A percentile compares a stretch with the other conserved stretches of the same genome.
These are phyloP conservation scores for Xylaria sp. DNA, from an alignment of 2,329 filamentous ascomycete species.

Conservation along the genomic window DNA sequence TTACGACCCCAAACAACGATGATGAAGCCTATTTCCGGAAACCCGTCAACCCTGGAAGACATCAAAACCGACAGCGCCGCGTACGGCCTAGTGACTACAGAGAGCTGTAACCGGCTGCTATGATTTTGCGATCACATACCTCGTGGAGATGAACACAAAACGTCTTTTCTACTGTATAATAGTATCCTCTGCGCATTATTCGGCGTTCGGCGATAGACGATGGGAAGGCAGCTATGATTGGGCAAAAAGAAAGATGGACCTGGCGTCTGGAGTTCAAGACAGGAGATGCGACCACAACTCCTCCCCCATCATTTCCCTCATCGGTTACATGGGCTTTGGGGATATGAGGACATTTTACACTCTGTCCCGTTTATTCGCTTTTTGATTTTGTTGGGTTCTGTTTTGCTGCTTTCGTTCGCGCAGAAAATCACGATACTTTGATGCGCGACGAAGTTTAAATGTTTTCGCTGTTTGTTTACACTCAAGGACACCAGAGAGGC, in stretches of 20 bases:
- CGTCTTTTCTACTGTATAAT: slow-evolving; percentile 37
- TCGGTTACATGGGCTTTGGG: background rate
- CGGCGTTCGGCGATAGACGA: slow-evolving; percentile 40
- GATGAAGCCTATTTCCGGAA: slow-evolving; percentile 96
- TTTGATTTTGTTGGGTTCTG: background rate
- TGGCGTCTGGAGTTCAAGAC: slow-evolving; percentile 30
- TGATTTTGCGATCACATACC: background rate
- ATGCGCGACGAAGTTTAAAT: slow-evolving; percentile 2
- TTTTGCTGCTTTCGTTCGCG: background rate
- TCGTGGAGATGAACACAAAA: slow-evolving; percentile 18
- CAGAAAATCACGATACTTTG: background rate
- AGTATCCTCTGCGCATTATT: slow-evolving; percentile 32
- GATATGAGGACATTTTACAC: background rate
- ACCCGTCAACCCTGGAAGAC: slow-evolving; percentile 92
- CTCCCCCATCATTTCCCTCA: background rate
- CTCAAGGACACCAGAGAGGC: slow-evolving; percentile 17
- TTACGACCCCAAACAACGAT: slow-evolving; percentile 70
- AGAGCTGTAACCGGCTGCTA: slow-evolving; percentile 71
- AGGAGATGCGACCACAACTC: slow-evolving; percentile 8
- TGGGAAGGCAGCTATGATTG: slow-evolving; percentile 12
- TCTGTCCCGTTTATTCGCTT: slow-evolving; percentile 10
- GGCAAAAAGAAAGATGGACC: slow-evolving; percentile 8
- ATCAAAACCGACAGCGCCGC: slow-evolving; percentile 82
- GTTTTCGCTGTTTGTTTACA: slow-evolving; percentile 15
- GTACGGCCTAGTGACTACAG: slow-evolving; percentile 91